phyloP scores from a whole-genome alignment of 495 filamentous ascomycete genomes.

The Penicillium verhagenii region DNA sequence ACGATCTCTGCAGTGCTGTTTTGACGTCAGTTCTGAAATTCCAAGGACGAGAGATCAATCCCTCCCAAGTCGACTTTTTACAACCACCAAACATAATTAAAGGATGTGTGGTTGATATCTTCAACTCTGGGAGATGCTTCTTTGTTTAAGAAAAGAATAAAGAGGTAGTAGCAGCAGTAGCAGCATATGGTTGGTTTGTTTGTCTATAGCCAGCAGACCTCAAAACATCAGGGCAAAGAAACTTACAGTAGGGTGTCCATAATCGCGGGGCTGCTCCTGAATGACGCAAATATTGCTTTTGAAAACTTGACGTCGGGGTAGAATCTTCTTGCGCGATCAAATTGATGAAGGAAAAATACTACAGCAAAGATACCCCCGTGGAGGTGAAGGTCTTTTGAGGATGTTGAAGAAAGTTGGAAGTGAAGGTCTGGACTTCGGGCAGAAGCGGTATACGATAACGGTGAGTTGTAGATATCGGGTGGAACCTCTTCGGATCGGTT shows the following conservation, averaged over 20 bases:
- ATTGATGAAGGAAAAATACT: no score
- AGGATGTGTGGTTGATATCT: neutral
- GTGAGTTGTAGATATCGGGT: conserved; percentile 19
- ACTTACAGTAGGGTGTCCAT: conserved; percentile 85
- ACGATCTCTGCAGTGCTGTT: conserved; percentile 76
- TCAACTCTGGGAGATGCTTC: neutral
- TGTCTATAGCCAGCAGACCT: neutral
- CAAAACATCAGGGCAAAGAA: neutral
- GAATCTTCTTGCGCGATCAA: no score
- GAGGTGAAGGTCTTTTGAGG: neutral
- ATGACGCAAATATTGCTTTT: conserved; percentile 1
- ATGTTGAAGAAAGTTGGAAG: conserved; percentile 2
- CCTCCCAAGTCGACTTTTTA: neutral
- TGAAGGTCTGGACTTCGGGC: conserved; percentile 1
- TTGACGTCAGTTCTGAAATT: conserved; percentile 24
- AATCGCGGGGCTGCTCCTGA: conserved; percentile 16
- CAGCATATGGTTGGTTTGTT: neutral
- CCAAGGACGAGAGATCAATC: neutral
- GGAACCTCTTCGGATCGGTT: conserved; percentile 8
- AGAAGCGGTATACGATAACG: conserved; percentile 22
- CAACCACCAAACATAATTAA: no score
- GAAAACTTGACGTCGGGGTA: neutral
- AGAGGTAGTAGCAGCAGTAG: neutral
- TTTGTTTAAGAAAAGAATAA: no score
- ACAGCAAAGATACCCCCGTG: neutral